Evolutionary conservation across 2,329 filamentous ascomycete species (phyloP), one percentile per base, ranked within the genome.

Genomic region (Fusarium miscanthi): DNA sequence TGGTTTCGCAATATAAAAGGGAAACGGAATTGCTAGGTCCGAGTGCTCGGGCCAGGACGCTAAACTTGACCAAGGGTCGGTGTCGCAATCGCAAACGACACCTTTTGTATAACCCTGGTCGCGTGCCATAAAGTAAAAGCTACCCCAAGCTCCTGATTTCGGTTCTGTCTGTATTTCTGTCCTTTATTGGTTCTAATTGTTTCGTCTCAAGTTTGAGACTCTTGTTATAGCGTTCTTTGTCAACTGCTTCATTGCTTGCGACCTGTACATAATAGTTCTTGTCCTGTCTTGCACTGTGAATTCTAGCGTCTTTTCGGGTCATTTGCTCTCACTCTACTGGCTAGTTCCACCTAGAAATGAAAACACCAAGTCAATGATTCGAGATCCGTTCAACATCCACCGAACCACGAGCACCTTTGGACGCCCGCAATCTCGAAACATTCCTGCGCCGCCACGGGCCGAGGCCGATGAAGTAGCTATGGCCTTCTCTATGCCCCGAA

Each of bases 401-500:
- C 78, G 78, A 67, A 75, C 43, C 66, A 81, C 79, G 70, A 84
- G 84, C 75, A 84, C 86, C 74, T 83, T 89, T 70, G 84, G 84
- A 80, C 80, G 81, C 31, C 84, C 86, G 57, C 85, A 86, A 63
- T 82, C 84, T 53, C 84, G 82, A 69, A 82, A 84, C 71, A 83
- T 81, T 63, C 79, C 80, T 59, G 83, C 84, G 75, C 85, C 86
- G 70, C 82, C 85, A 71, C 85, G 86, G 80, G 85, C 82, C 70
- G 82, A 85, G 76, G 80, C 83, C 59, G 81, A 85, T 80, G 86
- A 84, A 57, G 81, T 86, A 74, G 85, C 86, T 69, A 91, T 91
- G 90, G 84, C 88, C 54, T 94, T 93, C 82, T 85, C 88, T 53
- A 83, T 92, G 41, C 91, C 92, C 21, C 89, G 88, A 79, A 90